Evolutionary conservation across 1,139 yeast species (phyloP).

Genomic region (Saccharomyces pastorianus): DNA sequence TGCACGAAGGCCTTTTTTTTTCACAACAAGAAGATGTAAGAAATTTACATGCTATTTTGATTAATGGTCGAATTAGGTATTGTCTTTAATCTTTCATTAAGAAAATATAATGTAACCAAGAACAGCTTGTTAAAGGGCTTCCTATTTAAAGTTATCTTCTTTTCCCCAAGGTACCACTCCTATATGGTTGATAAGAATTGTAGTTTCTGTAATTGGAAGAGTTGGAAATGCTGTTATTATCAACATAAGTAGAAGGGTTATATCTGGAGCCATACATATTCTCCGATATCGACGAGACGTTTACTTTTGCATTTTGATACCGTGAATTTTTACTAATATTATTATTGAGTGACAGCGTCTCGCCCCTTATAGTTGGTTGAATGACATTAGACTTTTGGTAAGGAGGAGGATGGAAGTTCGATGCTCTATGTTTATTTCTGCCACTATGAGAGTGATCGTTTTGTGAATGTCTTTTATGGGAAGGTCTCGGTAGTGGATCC

Average conservation of each 20-base stretch:
- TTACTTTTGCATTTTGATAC: neutral
- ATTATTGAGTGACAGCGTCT: neutral
- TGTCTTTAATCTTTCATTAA: neutral
- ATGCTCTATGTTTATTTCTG: slow-evolving; percentile 1
- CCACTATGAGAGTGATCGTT: neutral
- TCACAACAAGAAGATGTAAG: neutral
- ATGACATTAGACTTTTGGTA: slow-evolving; percentile 1
- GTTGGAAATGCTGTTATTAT: neutral
- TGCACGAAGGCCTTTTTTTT: neutral
- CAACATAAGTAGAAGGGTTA: neutral
- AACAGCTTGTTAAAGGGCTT: neutral
- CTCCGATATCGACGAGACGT: neutral
- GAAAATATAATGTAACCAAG: neutral
- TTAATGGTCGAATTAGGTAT: neutral
- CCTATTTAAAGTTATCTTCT: neutral
- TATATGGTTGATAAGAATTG: neutral
- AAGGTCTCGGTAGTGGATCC: neutral
- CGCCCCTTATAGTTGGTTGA: neutral
- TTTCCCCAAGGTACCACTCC: neutral
- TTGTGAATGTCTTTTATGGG: neutral
- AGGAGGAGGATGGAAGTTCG: slow-evolving; percentile 1
- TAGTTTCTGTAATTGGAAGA: neutral
- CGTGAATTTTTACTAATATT: neutral
- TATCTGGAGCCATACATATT: neutral
- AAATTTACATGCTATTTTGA: neutral